Evolutionary conservation across 768 basidiomycete species (phyloP).

Genomic region (Artomyces pyxidatus): DNA sequence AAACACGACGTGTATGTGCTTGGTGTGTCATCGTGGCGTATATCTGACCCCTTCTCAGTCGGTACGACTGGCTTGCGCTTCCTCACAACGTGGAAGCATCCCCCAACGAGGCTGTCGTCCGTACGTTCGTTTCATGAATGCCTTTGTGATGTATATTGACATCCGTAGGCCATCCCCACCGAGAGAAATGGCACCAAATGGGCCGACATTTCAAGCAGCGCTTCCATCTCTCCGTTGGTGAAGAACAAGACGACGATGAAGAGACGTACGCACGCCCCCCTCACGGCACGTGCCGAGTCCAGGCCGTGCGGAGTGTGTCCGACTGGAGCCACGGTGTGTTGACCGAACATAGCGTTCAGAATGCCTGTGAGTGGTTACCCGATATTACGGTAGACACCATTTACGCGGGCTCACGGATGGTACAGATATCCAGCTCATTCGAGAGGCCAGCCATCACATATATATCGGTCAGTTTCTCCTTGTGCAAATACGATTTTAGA

Average conservation of each 20-base stretch:
- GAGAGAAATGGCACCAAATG: constrained; percentile 43
- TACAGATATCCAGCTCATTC: constrained; percentile 70
- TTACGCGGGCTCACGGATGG: background rate
- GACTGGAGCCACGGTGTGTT: constrained; percentile 96
- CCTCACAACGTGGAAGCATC: constrained; percentile 59
- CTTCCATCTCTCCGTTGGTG: constrained; percentile 23
- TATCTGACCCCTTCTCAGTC: constrained; percentile 24
- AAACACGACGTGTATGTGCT: constrained; percentile 35
- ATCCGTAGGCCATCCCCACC: constrained; percentile 53
- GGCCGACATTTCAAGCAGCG: constrained; percentile 22
- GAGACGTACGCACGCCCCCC: constrained; percentile 31
- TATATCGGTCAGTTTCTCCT: constrained; percentile 65
- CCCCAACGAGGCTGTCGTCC: constrained; percentile 59
- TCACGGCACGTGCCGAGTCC: constrained; percentile 55
- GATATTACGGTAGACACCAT: too few species aligned
- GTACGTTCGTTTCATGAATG: constrained; percentile 27
- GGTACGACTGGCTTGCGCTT: constrained; percentile 64
- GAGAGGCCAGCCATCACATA: constrained; percentile 80
- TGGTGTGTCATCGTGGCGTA: background rate
- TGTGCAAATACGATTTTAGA: background rate
- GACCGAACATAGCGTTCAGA: constrained; percentile 86
- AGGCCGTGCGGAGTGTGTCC: constrained; percentile 77
- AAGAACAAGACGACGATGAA: constrained; percentile 30
- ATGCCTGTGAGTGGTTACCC: constrained; percentile 71
- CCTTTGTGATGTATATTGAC: background rate